Base-by-base conservation (phyloP, 2,329 filamentous ascomycete genomes). In the Fusarium albidum region DNA sequence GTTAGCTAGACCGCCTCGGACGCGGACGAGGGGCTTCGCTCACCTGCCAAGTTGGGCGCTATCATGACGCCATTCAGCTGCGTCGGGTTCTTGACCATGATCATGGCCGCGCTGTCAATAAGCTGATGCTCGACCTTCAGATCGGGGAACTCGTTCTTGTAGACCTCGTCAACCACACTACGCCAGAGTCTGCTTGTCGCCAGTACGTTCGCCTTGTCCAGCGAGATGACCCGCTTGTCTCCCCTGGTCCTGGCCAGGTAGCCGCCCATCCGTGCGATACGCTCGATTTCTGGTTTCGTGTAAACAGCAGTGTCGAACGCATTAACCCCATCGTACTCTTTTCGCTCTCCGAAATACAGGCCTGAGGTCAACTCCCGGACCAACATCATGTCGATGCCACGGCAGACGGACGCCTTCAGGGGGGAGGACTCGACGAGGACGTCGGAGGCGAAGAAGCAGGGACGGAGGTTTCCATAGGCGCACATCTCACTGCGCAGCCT, bases 171-270 rank as follows among this genome's bases (percentile, higher is more conserved):
- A 37, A 96, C 89, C 3, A 90, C 89, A 79, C 90, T 93, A 57
- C 94, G 83, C 94, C 94, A 98, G 67, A 98, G 79, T 34, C 94
- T 81, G 71, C 87, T 91, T 12, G 93, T 96, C 2, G 94, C 94
- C 61, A 98, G 83, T 43, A 98, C 94, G 71, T 98, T 98, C 49
- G 94, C 95, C 86, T 98, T 98, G 77, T 98, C 95, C 69, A 97
- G 78, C 70, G 86, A 91, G 88, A 86, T 91, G 39, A 97, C 91
- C 47, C 58, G 65, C 49, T 88, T 89, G 31, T 88, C 81, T 2
- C 89, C 81, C 64, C 88, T 84, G 42, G 88, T 87, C 46, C 93
- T 81, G 4, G 94, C 94, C 21, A 98, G 81, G 76, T 89, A 86
- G 6, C 86, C 94, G 3, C 89, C 93, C 34, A 97, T 82, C 32